Evolutionary conservation across 495 filamentous ascomycete species (phyloP).

Genomic region (Aspergillus diversus): DNA sequence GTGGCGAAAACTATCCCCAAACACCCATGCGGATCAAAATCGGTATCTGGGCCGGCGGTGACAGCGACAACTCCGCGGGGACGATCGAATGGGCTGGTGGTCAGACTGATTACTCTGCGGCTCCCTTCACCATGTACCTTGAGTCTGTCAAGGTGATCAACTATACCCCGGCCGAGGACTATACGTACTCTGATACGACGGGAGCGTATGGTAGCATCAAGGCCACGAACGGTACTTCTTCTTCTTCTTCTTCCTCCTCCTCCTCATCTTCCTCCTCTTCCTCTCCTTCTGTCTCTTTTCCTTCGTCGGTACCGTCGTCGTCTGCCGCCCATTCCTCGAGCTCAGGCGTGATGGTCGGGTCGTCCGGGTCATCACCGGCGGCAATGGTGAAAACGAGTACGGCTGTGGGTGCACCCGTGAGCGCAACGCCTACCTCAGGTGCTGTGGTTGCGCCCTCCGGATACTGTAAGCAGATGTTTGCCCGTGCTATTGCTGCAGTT

Average conservation of each 20-base stretch:
- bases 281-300: neutral
- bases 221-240: constrained; percentile 17
- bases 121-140: constrained; percentile 73
- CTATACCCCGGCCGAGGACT: constrained; percentile 39
- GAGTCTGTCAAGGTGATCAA: constrained; percentile 43
- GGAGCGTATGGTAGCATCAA: constrained; percentile 42
- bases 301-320: neutral
- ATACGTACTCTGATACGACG: constrained; percentile 42
- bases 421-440: neutral
- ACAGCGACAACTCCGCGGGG: constrained; percentile 61
- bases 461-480: constrained; percentile 3
- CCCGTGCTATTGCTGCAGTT: neutral
- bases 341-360: neutral
- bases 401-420: neutral
- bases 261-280: neutral
- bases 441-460: neutral
- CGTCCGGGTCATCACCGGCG: neutral
- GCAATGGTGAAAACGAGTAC: neutral
- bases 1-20: constrained; percentile 80
- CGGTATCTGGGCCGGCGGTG: constrained; percentile 82
- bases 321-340: neutral
- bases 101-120: constrained; percentile 64
- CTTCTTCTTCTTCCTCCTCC: neutral
- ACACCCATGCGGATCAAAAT: constrained; percentile 83
- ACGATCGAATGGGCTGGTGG: constrained; percentile 75